Evolutionary conservation across 306 rosid genomes (phyloP), one percentile per base, ranked within the genome.

Genomic region (Sophora flavescens): DNA sequence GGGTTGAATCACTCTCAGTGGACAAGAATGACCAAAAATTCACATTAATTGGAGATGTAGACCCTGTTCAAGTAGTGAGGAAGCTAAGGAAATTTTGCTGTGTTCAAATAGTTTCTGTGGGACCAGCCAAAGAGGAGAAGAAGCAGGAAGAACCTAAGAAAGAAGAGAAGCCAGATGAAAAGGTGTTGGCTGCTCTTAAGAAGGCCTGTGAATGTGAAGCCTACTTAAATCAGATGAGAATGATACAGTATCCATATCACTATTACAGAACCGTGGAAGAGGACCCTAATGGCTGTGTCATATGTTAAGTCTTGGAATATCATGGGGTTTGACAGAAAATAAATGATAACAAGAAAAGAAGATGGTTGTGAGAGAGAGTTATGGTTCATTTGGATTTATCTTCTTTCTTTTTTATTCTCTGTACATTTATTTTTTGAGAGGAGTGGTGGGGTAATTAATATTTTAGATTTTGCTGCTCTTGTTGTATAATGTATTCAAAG

Each of bases 21-120:
- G 92, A 93, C 60, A 72, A 81, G 88, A 91, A 91, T 75, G 94
- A 88, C 78, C 64, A 74, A 78, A 90, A 91, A 62, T 8, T 93
- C 86, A 91, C 94, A 0, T 70, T 91, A 74, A 85, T 68, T 0
- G 98, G 98, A 12, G 90, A 86, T 8, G 45, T 87, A 26, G 97
- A 93, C 70, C 81, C 98, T 0, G 90, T 93, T 9, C 0, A 1
- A 13, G 70, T 93, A 30, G 93, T 84, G 28, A 68, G 68, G 36
- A 93, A 87, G 68, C 54, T 93, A 65, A 90, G 91, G 80, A 93
- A 90, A 86, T 26, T 83, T 3, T 87, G 87, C 22, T 41, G 0
- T 28, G 64, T 87, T n/a, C 89, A 88, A 0, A 87, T 93, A 32
- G 12, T 88, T 7, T 90, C 96, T 3, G 98, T 93, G 16, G 98